phyloP scores from a whole-genome alignment of 805 yeast genomes.

The Torulaspora quercuum region DNA sequence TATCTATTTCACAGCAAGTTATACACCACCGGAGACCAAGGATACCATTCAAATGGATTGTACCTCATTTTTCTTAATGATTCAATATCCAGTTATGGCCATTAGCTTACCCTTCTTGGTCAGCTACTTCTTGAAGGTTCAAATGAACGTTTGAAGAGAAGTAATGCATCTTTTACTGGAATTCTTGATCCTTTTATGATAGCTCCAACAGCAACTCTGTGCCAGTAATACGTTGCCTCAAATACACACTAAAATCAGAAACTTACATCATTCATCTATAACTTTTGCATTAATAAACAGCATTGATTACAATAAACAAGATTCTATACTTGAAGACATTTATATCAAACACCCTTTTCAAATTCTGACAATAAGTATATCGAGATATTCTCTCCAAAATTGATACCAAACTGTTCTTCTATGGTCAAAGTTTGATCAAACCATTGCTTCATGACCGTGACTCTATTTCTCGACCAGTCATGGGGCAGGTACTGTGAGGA shows the following conservation, averaged over 20 bases:
- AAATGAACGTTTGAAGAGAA: conserved; percentile 30
- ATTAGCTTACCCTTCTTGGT: conserved; percentile 67
- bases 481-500: conserved; percentile 49
- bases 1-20: conserved; percentile 83
- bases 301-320: conserved; percentile 1
- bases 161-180: too few relatives aligned
- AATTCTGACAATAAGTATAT: conserved; percentile 56
- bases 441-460: conserved; percentile 58
- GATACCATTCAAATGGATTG: conserved; percentile 69
- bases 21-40: conserved; percentile 59
- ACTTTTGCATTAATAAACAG: neutral
- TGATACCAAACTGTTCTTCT: conserved; percentile 50
- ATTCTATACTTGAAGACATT: too few relatives aligned
- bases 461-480: conserved; percentile 76
- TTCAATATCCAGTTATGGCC: conserved; percentile 66
- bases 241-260: too few relatives aligned
- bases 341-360: conserved; percentile 34
- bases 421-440: conserved; percentile 45
- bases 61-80: conserved; percentile 68
- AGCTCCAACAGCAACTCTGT: too few relatives aligned
- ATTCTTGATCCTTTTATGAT: too few relatives aligned
- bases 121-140: conserved; percentile 36
- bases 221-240: too few relatives aligned
- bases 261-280: too few relatives aligned
- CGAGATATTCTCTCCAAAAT: conserved; percentile 64